phyloP scores from a whole-genome alignment of 176 grass and related monocot species.

The Oryza coarctata region DNA sequence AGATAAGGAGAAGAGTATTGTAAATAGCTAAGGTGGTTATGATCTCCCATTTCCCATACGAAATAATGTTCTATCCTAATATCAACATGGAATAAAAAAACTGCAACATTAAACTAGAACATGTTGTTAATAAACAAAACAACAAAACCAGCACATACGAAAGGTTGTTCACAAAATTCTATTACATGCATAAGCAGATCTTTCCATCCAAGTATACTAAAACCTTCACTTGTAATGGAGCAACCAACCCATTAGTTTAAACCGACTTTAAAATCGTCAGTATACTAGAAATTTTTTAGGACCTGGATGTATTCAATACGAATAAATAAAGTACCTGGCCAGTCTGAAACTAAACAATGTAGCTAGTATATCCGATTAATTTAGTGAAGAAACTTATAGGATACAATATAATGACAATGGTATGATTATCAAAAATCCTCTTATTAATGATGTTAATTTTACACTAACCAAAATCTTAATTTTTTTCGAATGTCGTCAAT shows the following conservation, averaged over 20 bases:
- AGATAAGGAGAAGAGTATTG: neutral
- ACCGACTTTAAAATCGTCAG: neutral
- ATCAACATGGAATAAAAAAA: neutral
- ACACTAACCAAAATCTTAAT: too few relatives aligned
- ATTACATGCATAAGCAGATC: neutral
- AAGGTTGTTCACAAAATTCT: neutral
- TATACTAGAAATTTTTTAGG: neutral
- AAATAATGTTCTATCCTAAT: neutral
- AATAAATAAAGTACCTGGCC: neutral
- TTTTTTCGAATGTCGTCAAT: too few relatives aligned
- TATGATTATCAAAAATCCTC: too few relatives aligned
- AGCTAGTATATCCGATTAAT: constrained; percentile 9
- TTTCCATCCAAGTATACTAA: neutral
- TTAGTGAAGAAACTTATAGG: constrained; percentile 34
- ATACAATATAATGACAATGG: too few relatives aligned
- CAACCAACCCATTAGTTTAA: neutral
- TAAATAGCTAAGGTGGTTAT: neutral
- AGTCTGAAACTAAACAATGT: neutral
- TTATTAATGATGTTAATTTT: too few relatives aligned
- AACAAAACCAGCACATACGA: neutral
- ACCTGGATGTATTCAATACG: neutral
- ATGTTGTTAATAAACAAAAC: neutral
- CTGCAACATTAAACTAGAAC: neutral
- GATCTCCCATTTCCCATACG: neutral
- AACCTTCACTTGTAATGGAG: neutral